Evolutionary conservation across 2,329 filamentous ascomycete genomes (phyloP), one percentile per base, ranked within the genome.

Genomic region (Colletotrichum sp.): DNA sequence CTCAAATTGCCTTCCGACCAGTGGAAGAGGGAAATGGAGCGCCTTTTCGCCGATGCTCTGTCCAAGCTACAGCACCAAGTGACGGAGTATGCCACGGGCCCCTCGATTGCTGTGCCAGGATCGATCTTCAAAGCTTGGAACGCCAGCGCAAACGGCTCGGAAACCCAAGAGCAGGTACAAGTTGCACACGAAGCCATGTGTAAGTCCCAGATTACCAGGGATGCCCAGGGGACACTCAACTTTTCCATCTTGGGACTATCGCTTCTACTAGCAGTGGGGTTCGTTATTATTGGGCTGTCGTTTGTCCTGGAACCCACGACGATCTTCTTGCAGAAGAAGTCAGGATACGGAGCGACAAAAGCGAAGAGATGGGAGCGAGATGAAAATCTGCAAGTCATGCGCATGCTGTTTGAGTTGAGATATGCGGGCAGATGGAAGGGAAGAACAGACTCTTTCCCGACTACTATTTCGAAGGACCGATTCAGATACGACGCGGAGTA

Each of bases 331-430:
- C 38, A 74, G 26, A 62, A 14, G 21, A 38, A n/a, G 3, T 62
- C 62, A 9, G 67, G 61, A 3, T 59, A 26, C 5, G 72, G 72
- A 8, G 24, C 16, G 3, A 16, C 21, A 2, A 71, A 71, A 13
- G 72, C 72, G 1, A 66, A 65, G 28, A 32, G 66, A 12, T 74
- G 72, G 72, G 62, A 71, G 7, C 52, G 72, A 14, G 72, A 74
- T 16, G 68, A 74, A 18, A 66, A 34, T 10, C 24, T 74, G 18
- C 72, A 74, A 30, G 48, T 71, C 24, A 67, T 74, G 72, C 59
- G 72, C 14, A 62, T 71, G 67, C 30, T 74, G 8, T 71, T 67
- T 13, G 72, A 71, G 24, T 14, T 52, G 26, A 67, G 32, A 13
- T 62, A 61, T 9, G 67, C 61, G 3, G 72, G 67, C 3, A 32